phyloP scores from a whole-genome alignment of 2,329 filamentous ascomycete species.

The Phialophora macrospora region DNA sequence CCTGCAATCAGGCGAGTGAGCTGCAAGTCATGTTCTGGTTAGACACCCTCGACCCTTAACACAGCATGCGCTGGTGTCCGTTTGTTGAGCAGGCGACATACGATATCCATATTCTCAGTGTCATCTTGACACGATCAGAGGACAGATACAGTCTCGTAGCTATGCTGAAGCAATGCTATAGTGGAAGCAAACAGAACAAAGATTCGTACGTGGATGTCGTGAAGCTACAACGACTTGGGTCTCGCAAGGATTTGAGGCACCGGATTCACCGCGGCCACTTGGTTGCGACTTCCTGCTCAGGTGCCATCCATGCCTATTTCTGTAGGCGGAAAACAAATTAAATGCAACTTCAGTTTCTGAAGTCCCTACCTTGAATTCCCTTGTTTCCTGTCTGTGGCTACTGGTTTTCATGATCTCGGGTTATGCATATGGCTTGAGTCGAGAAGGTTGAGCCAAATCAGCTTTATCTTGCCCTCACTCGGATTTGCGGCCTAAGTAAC shows the following conservation, averaged over 20 bases:
- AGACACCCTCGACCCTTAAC: constrained; percentile 24
- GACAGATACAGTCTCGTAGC: constrained; percentile 5
- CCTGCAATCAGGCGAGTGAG: constrained; percentile 68
- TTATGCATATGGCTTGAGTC: background rate
- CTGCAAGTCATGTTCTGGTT: constrained; percentile 44
- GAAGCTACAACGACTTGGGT: background rate
- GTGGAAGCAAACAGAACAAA: constrained; percentile 3
- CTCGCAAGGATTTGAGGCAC: background rate
- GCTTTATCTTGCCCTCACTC: background rate
- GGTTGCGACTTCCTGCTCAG: background rate
- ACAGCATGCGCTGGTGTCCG: constrained; percentile 17
- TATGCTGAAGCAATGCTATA: constrained; percentile 13
- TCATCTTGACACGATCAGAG: constrained; percentile 27
- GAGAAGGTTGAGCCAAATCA: background rate
- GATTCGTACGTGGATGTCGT: background rate
- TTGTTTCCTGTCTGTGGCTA: background rate
- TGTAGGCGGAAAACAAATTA: background rate
- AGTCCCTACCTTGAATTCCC: background rate
- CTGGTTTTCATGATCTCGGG: background rate
- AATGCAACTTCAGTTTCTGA: background rate
- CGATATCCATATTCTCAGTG: constrained; percentile 50
- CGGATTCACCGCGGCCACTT: background rate
- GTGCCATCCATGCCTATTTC: background rate
- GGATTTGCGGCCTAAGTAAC: background rate
- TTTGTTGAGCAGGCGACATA: constrained; percentile 41